Percentiles rank a stretch among this genome's conserved stretches.
Conservation (phyloP, 75 land plant species). For the Pinus tabuliformis region DNA sequence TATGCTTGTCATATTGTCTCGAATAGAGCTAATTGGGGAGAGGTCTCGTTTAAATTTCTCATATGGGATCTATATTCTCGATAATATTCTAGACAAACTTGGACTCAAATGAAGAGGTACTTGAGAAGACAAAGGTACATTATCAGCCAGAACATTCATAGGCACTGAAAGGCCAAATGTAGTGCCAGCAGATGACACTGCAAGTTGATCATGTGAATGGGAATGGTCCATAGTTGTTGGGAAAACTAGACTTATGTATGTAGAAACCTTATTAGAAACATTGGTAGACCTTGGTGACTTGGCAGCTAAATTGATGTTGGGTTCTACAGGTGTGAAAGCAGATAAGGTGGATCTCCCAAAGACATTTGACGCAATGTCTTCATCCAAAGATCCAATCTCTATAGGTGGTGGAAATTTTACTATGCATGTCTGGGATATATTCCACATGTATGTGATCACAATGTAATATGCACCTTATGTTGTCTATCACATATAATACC, state of each 20-base stretch:
- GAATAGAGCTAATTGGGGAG: not conserved
- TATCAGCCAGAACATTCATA: conserved; percentile 15
- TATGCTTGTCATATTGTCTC: conserved; percentile 27
- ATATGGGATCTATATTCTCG: conserved; percentile 41
- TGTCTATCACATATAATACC: no score
- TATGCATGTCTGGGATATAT: no score
- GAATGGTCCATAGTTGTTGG: conserved; percentile 6
- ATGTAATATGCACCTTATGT: no score
- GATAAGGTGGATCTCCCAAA: conserved; percentile 15
- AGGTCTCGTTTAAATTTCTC: conserved; percentile 31
- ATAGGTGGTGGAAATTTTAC: conserved; percentile 44
- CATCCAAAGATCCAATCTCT: conserved; percentile 29
- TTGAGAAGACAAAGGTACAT: conserved; percentile 22
- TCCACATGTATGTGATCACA: no score
- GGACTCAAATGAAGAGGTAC: conserved; percentile 45
- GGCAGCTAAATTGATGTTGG: conserved; percentile 13
- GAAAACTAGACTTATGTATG: conserved; percentile 4
- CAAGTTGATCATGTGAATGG: conserved; percentile 15
- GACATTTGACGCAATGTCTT: conserved; percentile 18
- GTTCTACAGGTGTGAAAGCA: conserved; percentile 8
- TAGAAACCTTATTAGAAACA: conserved; percentile 18
- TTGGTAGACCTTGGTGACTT: conserved; percentile 15
- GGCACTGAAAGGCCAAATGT: conserved; percentile 14
- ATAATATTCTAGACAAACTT: conserved; percentile 29
- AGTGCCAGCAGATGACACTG: conserved; percentile 15